Evolutionary conservation across 2,329 filamentous ascomycete genomes (phyloP).

Genomic region (Thelonectria olida): DNA sequence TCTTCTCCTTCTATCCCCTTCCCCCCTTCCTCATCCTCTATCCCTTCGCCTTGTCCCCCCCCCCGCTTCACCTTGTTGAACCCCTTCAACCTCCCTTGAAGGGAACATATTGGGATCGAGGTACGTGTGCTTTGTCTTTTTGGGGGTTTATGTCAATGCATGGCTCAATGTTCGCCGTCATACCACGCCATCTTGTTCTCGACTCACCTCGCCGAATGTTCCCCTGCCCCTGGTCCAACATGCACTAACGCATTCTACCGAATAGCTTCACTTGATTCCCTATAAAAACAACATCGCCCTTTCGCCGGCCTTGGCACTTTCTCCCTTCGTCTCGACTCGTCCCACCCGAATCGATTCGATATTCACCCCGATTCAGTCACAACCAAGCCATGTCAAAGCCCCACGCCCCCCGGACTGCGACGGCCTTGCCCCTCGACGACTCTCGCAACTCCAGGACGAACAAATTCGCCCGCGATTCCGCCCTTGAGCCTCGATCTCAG

Average conservation of each 20-base stretch:
- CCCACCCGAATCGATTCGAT: constrained; percentile 9
- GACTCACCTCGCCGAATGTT: background rate
- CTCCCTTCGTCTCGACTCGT: constrained; percentile 28
- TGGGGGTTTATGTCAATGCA: too few species aligned
- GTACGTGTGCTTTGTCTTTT: background rate
- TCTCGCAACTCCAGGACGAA: constrained; percentile 24
- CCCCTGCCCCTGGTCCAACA: background rate
- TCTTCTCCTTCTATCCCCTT: constrained; percentile 25
- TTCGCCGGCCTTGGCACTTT: constrained; percentile 1
- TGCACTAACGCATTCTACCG: background rate
- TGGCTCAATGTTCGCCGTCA: background rate
- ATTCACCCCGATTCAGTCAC: constrained; percentile 32
- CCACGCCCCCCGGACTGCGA: constrained; percentile 38
- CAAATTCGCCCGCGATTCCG: constrained; percentile 31
- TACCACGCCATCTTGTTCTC: constrained; percentile 1
- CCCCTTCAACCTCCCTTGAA: constrained; percentile 4
- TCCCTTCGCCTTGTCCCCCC: constrained; percentile 15
- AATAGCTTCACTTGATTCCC: constrained; percentile 14
- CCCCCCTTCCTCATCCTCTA: constrained; percentile 14
- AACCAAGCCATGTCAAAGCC: constrained; percentile 45
- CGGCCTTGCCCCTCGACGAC: constrained; percentile 39
- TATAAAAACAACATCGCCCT: background rate
- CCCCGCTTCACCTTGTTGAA: constrained; percentile 14
- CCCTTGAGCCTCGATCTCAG: constrained; percentile 30
- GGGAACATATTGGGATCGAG: background rate